Percentiles rank a stretch among this genome's conserved stretches.
These are phyloP conservation scores for Botrytis medusae DNA, from an alignment of 2,329 filamentous ascomycete species.

Conservation along the genomic window DNA sequence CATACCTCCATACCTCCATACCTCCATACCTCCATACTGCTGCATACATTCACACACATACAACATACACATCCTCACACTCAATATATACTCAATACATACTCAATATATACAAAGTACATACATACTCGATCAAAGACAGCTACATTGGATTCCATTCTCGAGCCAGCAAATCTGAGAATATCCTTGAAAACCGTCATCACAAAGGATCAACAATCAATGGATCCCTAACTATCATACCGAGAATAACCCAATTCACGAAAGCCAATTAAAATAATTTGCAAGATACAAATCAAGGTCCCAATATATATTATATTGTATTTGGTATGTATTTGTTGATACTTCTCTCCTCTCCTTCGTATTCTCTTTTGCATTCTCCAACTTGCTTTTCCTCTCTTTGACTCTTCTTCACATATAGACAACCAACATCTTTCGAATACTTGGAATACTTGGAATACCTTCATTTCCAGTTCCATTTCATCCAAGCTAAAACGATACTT, in stretches of 20 bases:
- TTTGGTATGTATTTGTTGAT: neutral
- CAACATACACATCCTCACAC: neutral
- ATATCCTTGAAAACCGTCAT: neutral
- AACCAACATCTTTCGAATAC: neutral
- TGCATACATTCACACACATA: too few species aligned
- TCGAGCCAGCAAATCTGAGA: neutral
- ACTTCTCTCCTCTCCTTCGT: neutral
- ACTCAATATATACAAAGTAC: too few species aligned
- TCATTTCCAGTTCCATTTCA: neutral
- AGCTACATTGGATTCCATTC: neutral
- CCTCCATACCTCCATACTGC: too few species aligned
- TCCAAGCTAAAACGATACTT: neutral
- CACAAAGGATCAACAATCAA: neutral
- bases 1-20: neutral
- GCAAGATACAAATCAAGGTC: neutral
- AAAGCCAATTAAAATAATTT: neutral
- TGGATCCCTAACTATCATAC: neutral
- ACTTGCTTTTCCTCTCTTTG: neutral
- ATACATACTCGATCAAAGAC: neutral
- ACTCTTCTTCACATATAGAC: neutral
- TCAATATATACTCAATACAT: too few species aligned
- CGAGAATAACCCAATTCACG: neutral
- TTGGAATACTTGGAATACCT: neutral
- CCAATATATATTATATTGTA: neutral
- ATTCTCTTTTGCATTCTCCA: neutral